phyloP scores from a whole-genome alignment of 2,329 filamentous ascomycete genomes.

The Celoporthe dispersa region DNA sequence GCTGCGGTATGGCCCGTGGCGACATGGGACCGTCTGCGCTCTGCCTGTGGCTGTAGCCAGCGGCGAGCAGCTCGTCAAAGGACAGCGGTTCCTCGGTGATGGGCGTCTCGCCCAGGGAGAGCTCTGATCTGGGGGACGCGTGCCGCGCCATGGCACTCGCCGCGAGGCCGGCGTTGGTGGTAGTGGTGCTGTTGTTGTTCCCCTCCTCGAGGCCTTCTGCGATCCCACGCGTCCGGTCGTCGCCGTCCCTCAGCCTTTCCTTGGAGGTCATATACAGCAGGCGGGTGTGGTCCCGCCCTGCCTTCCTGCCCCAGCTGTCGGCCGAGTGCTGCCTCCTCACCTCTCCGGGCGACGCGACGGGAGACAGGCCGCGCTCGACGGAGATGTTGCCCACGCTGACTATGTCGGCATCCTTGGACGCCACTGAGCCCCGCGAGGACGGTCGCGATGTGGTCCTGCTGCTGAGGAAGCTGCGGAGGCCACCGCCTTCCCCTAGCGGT shows the following conservation, averaged over 20 bases:
- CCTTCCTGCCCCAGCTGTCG: constrained; percentile 67
- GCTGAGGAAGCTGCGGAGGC: constrained; percentile 65
- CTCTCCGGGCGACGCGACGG: constrained; percentile 51
- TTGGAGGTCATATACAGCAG: constrained; percentile 77
- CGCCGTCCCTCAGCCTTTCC: constrained; percentile 66
- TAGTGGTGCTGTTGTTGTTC: not conserved
- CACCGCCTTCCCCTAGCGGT: constrained; percentile 47
- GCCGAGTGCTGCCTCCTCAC: constrained; percentile 58
- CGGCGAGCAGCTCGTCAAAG: constrained; percentile 36
- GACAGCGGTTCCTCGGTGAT: constrained; percentile 59
- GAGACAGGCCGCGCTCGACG: constrained; percentile 55
- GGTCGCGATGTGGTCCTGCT: constrained; percentile 54
- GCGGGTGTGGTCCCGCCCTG: constrained; percentile 57
- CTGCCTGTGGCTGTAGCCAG: constrained; percentile 23
- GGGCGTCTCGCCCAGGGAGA: constrained; percentile 55
- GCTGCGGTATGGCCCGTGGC: constrained; percentile 61
- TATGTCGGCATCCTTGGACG: constrained; percentile 55
- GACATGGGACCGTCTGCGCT: constrained; percentile 37
- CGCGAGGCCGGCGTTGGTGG: constrained; percentile 40
- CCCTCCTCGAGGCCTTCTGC: constrained; percentile 42
- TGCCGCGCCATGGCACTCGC: constrained; percentile 27
- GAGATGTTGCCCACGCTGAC: constrained; percentile 68
- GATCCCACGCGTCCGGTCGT: constrained; percentile 64
- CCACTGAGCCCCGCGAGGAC: constrained; percentile 60
- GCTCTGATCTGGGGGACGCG: constrained; percentile 45